Percentiles rank a stretch among this genome's conserved stretches.
Evolutionary conservation across 352 stramenopile genomes (phyloP).

Genomic region (Pythium vanterpoolii): DNA sequence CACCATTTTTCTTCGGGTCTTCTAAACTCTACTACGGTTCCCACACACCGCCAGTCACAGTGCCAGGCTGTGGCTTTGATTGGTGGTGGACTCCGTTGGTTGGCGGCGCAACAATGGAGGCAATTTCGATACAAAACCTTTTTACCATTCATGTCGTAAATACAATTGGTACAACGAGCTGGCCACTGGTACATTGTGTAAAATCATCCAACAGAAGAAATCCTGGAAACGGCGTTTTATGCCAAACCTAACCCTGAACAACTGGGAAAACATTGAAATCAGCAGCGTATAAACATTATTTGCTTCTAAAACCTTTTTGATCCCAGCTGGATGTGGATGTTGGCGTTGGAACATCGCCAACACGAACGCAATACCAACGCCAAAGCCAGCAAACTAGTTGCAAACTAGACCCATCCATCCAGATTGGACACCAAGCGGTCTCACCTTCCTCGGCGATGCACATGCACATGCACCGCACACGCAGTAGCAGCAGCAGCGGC

Average conservation of each 20-base stretch:
- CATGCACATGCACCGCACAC: conserved; percentile 24
- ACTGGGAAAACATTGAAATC: neutral
- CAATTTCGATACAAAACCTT: conserved; percentile 14
- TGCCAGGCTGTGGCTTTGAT: conserved; percentile 28
- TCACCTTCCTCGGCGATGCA: neutral
- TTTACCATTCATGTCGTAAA: conserved; percentile 20
- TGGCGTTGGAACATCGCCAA: neutral
- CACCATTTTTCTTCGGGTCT: conserved; percentile 88
- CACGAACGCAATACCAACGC: neutral
- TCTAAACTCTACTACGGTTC: conserved; percentile 82
- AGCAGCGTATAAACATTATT: no score
- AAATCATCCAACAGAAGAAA: neutral
- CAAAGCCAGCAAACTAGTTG: neutral
- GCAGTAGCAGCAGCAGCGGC: conserved; percentile 15
- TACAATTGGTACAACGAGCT: no score
- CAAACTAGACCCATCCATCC: neutral
- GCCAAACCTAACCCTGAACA: conserved; percentile 5
- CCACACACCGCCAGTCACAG: conserved; percentile 11
- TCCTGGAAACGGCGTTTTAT: neutral
- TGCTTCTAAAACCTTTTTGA: no score
- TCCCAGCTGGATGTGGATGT: no score
- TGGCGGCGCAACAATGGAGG: conserved; percentile 13
- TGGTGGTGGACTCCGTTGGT: conserved; percentile 34
- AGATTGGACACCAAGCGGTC: neutral
- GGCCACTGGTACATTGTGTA: conserved; percentile 6